Percentiles rank a stretch among this genome's conserved stretches.
These are phyloP conservation scores for Macrophomina pseudophaseolina DNA, from an alignment of 2,329 filamentous ascomycete genomes.

Conservation along the genomic window DNA sequence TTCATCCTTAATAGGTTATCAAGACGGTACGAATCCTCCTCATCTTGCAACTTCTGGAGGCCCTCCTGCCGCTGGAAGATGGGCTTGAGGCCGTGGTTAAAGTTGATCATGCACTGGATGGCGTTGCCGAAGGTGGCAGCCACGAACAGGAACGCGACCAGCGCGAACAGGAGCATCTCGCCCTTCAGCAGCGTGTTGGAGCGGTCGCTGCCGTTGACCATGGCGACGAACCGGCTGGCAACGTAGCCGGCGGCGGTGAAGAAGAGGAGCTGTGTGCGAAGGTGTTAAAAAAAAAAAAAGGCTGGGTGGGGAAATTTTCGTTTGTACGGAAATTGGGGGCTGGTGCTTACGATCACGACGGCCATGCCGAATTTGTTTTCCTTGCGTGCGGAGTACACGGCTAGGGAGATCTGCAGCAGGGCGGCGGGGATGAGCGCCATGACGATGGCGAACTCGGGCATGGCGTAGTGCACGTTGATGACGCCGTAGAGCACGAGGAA, in stretches of 20 bases:
- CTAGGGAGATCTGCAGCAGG: constrained; percentile 27
- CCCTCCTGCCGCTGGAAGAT: constrained; percentile 28
- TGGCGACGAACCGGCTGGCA: constrained; percentile 30
- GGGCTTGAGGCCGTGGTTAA: constrained; percentile 33
- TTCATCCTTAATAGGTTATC: background rate
- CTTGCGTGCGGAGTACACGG: constrained; percentile 29
- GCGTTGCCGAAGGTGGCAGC: constrained; percentile 27
- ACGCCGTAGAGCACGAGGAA: constrained; percentile 36
- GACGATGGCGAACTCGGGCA: constrained; percentile 34
- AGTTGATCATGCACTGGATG: constrained; percentile 33
- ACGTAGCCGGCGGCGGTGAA: constrained; percentile 32
- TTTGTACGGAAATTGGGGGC: background rate
- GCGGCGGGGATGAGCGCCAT: constrained; percentile 33
- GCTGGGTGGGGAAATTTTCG: constrained; percentile 32
- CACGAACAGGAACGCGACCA: constrained; percentile 23
- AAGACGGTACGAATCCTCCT: background rate
- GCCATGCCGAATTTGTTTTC: constrained; percentile 30
- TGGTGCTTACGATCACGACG: constrained; percentile 31
- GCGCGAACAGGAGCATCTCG: constrained; percentile 34
- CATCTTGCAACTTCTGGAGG: background rate
- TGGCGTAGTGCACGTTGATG: constrained; percentile 32
- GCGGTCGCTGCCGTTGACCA: constrained; percentile 26
- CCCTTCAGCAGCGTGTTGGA: constrained; percentile 31
- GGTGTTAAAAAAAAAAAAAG: constrained; percentile 14
- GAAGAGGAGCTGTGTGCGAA: constrained; percentile 25